Conservation (phyloP, 371 early-diverging fungal genomes). For the Saksenaea oblongispora region DNA sequence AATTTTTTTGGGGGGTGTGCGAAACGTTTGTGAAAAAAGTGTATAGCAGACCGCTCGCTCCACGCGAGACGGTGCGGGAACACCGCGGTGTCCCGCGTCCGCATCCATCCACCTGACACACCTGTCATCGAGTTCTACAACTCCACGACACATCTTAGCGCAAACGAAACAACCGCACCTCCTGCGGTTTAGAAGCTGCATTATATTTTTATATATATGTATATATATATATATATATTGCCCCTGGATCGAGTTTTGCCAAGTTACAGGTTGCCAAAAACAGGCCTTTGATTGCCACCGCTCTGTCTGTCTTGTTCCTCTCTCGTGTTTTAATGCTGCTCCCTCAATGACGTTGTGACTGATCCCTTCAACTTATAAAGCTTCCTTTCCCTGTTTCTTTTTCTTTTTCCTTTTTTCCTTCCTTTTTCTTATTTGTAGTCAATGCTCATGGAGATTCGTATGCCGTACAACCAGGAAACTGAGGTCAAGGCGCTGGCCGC, state of each 20-base stretch:
- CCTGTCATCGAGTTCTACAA: constrained; percentile 21
- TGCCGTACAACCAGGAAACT: not conserved
- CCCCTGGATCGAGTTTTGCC: not conserved
- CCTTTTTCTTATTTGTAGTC: not conserved
- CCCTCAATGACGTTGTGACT: not conserved
- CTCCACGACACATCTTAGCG: constrained; percentile 23
- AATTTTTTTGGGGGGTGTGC: too few species aligned
- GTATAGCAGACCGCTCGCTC: not conserved
- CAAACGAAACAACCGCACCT: constrained; percentile 1
- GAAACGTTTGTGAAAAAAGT: too few species aligned
- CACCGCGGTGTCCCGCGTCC: constrained; percentile 33
- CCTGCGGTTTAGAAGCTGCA: not conserved
- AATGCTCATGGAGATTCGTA: not conserved
- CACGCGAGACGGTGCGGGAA: constrained; percentile 29
- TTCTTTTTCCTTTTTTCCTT: not conserved
- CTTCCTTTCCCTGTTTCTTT: not conserved
- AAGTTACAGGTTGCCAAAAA: not conserved
- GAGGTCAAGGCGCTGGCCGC: not conserved
- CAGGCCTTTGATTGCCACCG: not conserved
- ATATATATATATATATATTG: not conserved
- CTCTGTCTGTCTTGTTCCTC: not conserved
- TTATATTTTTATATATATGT: not conserved
- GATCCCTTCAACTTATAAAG: too few species aligned
- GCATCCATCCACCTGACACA: constrained; percentile 4
- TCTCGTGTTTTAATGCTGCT: not conserved